phyloP scores from a whole-genome alignment of 345 rosid genomes.

The Euphorbia lathyris region DNA sequence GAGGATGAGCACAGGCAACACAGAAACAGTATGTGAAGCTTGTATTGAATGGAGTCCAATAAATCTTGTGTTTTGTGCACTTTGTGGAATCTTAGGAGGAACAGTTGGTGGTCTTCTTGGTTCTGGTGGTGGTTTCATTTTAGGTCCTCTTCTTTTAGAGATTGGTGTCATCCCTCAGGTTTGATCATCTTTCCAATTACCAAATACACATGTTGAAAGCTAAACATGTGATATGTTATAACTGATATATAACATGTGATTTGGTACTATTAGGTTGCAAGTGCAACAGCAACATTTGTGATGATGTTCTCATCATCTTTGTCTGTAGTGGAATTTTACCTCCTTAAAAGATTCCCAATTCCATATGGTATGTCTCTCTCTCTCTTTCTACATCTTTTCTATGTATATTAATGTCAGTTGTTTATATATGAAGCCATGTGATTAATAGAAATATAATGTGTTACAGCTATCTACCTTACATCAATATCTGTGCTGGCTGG shows the following conservation, averaged over 20 bases:
- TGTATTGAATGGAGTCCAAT: slow-evolving; percentile 79
- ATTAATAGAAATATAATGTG: not conserved
- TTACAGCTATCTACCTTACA: slow-evolving; percentile 68
- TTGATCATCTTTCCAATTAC: not conserved
- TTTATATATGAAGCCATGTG: not conserved
- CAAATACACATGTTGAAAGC: too few species aligned
- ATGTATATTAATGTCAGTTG: too few species aligned
- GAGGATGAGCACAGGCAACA: slow-evolving; percentile 57
- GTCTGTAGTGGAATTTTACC: slow-evolving; percentile 91
- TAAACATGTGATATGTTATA: too few species aligned
- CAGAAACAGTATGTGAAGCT: slow-evolving; percentile 76
- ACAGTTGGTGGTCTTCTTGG: slow-evolving; percentile 93
- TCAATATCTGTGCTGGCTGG: slow-evolving; percentile 67
- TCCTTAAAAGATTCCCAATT: slow-evolving; percentile 90
- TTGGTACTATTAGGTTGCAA: slow-evolving; percentile 57
- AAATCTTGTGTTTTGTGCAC: slow-evolving; percentile 73
- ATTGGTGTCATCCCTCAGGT: slow-evolving; percentile 98
- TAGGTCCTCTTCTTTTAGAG: slow-evolving; percentile 93
- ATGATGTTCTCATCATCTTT: slow-evolving; percentile 97
- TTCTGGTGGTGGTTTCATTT: slow-evolving; percentile 93
- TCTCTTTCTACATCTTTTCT: not conserved
- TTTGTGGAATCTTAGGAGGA: slow-evolving; percentile 82
- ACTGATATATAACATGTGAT: not conserved
- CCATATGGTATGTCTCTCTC: slow-evolving; percentile 53
- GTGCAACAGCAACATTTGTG: slow-evolving; percentile 96